Evolutionary conservation across 2,329 filamentous ascomycete species (phyloP), one percentile per base, ranked within the genome.

Genomic region (Botrytis porri): DNA sequence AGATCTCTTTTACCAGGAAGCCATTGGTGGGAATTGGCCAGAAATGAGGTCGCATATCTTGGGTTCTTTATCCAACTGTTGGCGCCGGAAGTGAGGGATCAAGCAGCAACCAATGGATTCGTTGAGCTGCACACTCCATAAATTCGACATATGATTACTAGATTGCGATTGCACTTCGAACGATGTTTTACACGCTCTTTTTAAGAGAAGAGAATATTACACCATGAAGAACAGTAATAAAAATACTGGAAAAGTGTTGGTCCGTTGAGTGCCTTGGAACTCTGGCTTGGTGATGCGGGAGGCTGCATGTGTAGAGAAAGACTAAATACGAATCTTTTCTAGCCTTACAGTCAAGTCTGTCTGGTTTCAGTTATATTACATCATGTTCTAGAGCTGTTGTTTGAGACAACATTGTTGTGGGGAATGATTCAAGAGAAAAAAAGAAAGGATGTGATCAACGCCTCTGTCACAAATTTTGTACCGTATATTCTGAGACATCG

Each of bases 391-490:
- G 32, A 39, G 43, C 32, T 51, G 32, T 32, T 32, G 45, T 29
- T 66, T 37, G 63, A 66, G 39, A 51, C 63, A 66, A 16, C 39
- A 18, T 29, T 43, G 25, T 37, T 39, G 45, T n/a, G 25, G 35
- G 45, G 45, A 67, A 54, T 67, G 64, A 57, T 57, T 32, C 64
- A 41, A 29, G 29, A 57, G 25, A 54, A 57, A 39, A 39, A 67
- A 67, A n/a, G 25, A 48, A 57, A 35, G 64, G 57, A 67, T 54
- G 64, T 67, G 64, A 67, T 67, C 64, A 54, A 57, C 48, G 64
- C 45, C 48, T 39, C 45, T 22, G 25, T 32, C 54, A 39, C 35
- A 14, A 54, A 39, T 29, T 25, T 25, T 35, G 62, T 64, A 45
- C 39, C 9, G 45, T 32, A 18, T 35, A 25, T 41, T 54, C 35